Conservation (phyloP, 768 basidiomycete species). For the Psilocybe sp. region DNA sequence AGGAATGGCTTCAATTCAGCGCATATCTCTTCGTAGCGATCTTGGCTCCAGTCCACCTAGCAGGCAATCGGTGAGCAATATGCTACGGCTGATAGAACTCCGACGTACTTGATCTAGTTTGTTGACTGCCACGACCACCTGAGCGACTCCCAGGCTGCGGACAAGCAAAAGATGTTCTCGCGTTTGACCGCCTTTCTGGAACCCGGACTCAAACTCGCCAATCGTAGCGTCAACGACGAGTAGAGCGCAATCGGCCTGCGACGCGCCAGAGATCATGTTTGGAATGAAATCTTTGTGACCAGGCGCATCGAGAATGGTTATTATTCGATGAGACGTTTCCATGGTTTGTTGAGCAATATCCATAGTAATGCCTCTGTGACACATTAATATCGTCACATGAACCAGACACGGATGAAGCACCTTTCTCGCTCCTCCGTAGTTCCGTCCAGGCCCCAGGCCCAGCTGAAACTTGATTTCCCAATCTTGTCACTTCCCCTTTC, state of each 20-base stretch:
- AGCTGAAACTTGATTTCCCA: conserved; percentile 94
- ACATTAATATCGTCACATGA: not conserved
- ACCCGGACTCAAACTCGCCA: conserved; percentile 96
- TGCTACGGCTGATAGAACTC: not conserved
- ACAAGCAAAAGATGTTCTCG: conserved; percentile 92
- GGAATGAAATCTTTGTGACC: conserved; percentile 98
- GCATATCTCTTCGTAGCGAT: conserved; percentile 85
- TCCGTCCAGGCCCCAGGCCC: conserved; percentile 98
- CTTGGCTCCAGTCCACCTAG: conserved; percentile 85
- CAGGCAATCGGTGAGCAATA: not conserved
- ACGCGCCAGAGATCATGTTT: conserved; percentile 98
- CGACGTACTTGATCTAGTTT: conserved; percentile 81
- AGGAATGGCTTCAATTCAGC: conserved; percentile 76
- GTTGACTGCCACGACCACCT: conserved; percentile 91
- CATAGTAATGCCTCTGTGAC: conserved; percentile 90
- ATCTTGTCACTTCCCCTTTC: conserved; percentile 86
- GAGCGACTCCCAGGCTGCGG: conserved; percentile 86
- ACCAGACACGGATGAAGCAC: conserved; percentile 35
- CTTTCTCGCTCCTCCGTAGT: conserved; percentile 90
- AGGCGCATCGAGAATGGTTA: conserved; percentile 96
- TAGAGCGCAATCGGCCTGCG: conserved; percentile 93
- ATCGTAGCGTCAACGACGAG: conserved; percentile 88
- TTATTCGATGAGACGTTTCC: conserved; percentile 66
- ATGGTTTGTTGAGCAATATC: conserved; percentile 88
- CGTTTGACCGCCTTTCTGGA: conserved; percentile 92